Base-by-base conservation (phyloP, 164 flowering plant genomes). In the Taxillus chinensis region DNA sequence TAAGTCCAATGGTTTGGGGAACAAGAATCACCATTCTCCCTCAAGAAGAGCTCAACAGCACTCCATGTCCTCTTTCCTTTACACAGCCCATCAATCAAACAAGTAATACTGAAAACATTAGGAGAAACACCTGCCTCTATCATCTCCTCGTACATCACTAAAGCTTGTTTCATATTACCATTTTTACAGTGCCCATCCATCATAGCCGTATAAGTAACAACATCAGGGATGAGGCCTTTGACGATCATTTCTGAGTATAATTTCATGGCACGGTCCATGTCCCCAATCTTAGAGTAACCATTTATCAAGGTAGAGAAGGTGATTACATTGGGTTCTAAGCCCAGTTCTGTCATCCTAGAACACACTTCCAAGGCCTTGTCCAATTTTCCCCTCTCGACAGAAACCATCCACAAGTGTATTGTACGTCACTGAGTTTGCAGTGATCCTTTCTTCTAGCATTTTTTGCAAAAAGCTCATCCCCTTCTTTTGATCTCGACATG, bases 201-300 rank as follows among this genome's bases (percentile, higher is more conserved):
- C 71, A 91, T 63, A 68, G 79, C 63, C 45, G 89, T 85, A 63
- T 78, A 88, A 39, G 79, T 57, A 52, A 91, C 86, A 45, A 86
- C 85, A 73, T 88, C 91, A 40, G 88, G 90, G n/a, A 61, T 65
- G 40, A 82, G 62, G 49, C 92, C 83, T 75, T 84, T 86, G 15
- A 83, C 73, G 46, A 69, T 65, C 97, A 91, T 88, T 74, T 88
- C 96, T 12, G 78, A 63, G 72, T 81, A 82, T 4, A 89, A 64
- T 39, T 81, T 87, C 80, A 70, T 82, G 11, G 97, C 93, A 70
- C 77, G 75, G 16, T 80, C 75, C 70, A 85, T 62, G 59, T 80
- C 71, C 45, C 86, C 72, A 45, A 11, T 61, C 74, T 76, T 80
- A 72, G 92, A 81, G 55, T 79, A 80, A 40, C 93, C 92, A 71